phyloP scores from a whole-genome alignment of 352 stramenopile species.

The Poterioochromonas sp. region DNA sequence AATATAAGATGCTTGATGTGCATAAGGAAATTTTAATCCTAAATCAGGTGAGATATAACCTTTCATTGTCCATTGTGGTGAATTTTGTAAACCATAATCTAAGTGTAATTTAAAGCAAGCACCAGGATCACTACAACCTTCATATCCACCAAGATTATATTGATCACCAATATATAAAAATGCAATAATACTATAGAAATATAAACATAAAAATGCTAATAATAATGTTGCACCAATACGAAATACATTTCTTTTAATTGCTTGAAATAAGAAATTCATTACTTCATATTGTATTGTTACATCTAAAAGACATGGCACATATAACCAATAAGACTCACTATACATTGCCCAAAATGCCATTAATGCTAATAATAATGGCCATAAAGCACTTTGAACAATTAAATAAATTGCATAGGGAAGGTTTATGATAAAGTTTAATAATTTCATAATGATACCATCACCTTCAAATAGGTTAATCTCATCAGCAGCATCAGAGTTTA shows the following conservation, averaged over 20 bases:
- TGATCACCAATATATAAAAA: slow-evolving; percentile 31
- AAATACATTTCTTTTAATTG: slow-evolving; percentile 25
- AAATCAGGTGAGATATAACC: slow-evolving; percentile 30
- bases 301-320: slow-evolving; percentile 27
- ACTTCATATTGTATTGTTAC: slow-evolving; percentile 22
- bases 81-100: slow-evolving; percentile 35
- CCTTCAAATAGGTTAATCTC: background rate
- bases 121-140: slow-evolving; percentile 1
- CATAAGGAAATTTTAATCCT: background rate
- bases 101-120: slow-evolving; percentile 32
- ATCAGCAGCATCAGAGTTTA: background rate
- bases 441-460: background rate
- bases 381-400: background rate
- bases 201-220: slow-evolving; percentile 29
- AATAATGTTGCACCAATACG: slow-evolving; percentile 33
- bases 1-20: background rate
- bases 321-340: slow-evolving; percentile 6
- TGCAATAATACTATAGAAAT: slow-evolving; percentile 36
- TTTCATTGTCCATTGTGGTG: slow-evolving; percentile 24
- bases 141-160: slow-evolving; percentile 29
- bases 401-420: background rate
- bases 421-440: background rate
- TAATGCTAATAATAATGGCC: background rate
- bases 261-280: slow-evolving; percentile 35
- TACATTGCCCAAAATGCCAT: background rate